A percentile compares a stretch with the other conserved stretches of the same genome.
These are phyloP conservation scores for Daldinia sp. DNA, from an alignment of 2,329 filamentous ascomycete genomes.

Conservation along the genomic window DNA sequence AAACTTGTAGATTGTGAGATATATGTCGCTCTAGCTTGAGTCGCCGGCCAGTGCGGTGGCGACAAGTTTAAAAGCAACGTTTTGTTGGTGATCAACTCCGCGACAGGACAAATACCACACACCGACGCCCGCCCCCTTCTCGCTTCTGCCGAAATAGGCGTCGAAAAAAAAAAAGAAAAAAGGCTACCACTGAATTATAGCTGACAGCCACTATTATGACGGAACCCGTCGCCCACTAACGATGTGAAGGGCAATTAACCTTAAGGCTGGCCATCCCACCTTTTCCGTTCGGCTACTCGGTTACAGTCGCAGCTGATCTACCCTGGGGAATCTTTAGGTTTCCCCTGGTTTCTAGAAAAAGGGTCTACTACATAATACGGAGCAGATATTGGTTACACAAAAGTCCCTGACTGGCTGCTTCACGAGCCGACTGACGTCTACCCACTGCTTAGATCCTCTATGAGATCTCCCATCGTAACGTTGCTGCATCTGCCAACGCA, in stretches of 20 bases:
- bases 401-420: constrained; percentile 22
- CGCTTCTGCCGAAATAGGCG: constrained; percentile 35
- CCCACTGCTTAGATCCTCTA: constrained; percentile 24
- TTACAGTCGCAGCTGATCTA: constrained; percentile 30
- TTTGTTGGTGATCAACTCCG: constrained; percentile 26
- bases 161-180: constrained; percentile 27
- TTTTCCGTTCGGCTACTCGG: constrained; percentile 29
- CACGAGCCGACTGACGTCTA: constrained; percentile 32
- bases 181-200: constrained; percentile 14
- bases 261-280: constrained; percentile 33
- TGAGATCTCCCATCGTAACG: constrained; percentile 33
- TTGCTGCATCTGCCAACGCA: constrained; percentile 29
- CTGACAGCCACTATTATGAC: constrained; percentile 12
- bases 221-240: constrained; percentile 8
- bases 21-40: constrained; percentile 27
- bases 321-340: constrained; percentile 20
- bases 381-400: constrained; percentile 31
- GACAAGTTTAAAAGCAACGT: constrained; percentile 37
- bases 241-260: constrained; percentile 19
- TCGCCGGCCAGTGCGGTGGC: constrained; percentile 29
- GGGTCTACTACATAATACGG: constrained; percentile 11
- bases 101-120: constrained; percentile 30
- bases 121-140: constrained; percentile 23
- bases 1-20: constrained; percentile 19
- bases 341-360: constrained; percentile 33